Evolutionary conservation across 768 basidiomycete species (phyloP), one percentile per base, ranked within the genome.

Genomic region (Chalciporus pseudorubinellus): DNA sequence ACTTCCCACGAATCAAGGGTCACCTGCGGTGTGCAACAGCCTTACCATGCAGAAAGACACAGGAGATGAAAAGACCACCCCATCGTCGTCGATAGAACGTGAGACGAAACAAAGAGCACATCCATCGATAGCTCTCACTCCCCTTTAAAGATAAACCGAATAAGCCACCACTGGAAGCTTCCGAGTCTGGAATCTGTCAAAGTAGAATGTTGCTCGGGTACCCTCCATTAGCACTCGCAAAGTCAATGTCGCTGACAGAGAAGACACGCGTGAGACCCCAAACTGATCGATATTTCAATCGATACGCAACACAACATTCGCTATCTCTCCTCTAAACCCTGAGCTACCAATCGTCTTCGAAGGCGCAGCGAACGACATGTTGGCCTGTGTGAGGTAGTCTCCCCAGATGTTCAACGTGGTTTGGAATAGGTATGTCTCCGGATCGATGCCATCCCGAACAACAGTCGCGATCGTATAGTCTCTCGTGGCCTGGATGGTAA

Each of bases 341-440:
- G 58, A 50, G 14, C 62, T 67, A 1, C 77, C 74, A 16, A 76
- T 69, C 2, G 61, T 57, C 31, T 55, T 57, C 3, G 72, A 61
- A 1, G 74, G 75, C 11, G 75, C 75, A 1, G 74, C 74, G 47
- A 76, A 77, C 3, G 73, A 74, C 72, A 77, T 75, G 50, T 76
- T 75, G 28, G 67, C 72, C 21, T 57, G 55, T 29, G 58, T 61
- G 59, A 74, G 69, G 28, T 70, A 70, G 39, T 69, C 69, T 12
- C 73, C 73, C 73, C 74, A 74, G 13, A 74, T 71, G 51, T 70
- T 65, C 50, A 76, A 45, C 41, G 61, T 60, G n/a, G 72, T 72
- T 42, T 55, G 61, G 60, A 74, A 76, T 60, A 63, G 72, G 20
- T 57, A 60, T 14, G 52, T 60, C 43, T 64, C 46, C 13, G 49